Evolutionary conservation across 192 early-diverging fungal species (phyloP).

Genomic region (Mortierella alpina): DNA sequence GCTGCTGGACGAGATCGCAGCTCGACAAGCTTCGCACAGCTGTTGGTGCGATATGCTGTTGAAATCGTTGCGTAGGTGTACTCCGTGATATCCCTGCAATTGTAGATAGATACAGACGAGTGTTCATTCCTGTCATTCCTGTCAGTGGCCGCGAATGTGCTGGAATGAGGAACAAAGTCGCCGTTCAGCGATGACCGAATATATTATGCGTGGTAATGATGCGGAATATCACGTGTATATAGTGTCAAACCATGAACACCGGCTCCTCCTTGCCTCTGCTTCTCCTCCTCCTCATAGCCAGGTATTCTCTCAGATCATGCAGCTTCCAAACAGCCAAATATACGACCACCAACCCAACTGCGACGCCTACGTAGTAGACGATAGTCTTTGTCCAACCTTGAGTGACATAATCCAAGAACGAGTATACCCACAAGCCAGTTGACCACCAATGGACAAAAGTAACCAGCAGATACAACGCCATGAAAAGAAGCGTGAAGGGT

Average conservation of each 20-base stretch:
- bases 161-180: too few relatives aligned
- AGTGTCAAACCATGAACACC: too few relatives aligned
- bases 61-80: background rate
- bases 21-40: too few relatives aligned
- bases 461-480: background rate
- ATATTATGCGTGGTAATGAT: too few relatives aligned
- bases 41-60: too few relatives aligned
- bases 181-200: too few relatives aligned
- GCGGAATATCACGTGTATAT: too few relatives aligned
- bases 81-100: background rate
- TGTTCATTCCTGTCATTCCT: background rate
- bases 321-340: constrained; percentile 9
- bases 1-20: too few relatives aligned
- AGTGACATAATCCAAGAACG: constrained; percentile 12
- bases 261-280: background rate
- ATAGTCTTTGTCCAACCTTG: constrained; percentile 4
- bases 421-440: constrained; percentile 4
- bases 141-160: too few relatives aligned
- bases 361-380: background rate
- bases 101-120: background rate
- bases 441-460: constrained; percentile 14
- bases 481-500: constrained; percentile 8
- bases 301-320: constrained; percentile 7
- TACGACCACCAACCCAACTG: background rate
- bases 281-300: background rate